Percentiles rank a stretch among this genome's conserved stretches.
Conservation (phyloP, 2,329 filamentous ascomycete species). For the Sporothrix globosa region DNA sequence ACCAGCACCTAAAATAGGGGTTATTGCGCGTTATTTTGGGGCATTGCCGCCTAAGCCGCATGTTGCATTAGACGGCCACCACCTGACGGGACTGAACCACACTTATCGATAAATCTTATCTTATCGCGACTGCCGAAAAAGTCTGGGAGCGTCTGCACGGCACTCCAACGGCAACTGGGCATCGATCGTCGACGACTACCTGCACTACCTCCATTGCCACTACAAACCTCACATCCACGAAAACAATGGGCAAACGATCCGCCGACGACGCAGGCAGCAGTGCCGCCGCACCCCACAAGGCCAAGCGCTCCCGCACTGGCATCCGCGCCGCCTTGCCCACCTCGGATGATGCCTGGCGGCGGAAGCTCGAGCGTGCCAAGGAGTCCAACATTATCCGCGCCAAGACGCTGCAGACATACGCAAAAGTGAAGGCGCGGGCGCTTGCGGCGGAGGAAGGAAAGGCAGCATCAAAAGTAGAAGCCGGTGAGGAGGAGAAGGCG, state of each 20-base stretch:
- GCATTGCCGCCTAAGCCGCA: conserved; percentile 13
- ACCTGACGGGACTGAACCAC: background rate
- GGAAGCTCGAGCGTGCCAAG: conserved; percentile 66
- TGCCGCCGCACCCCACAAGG: conserved; percentile 14
- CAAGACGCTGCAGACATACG: conserved; percentile 90
- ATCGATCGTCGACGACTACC: too few species aligned
- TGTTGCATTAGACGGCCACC: background rate
- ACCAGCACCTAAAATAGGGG: background rate
- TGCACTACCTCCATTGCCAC: too few species aligned
- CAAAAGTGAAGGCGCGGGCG: conserved; percentile 74
- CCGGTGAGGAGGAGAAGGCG: conserved; percentile 30
- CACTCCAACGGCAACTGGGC: background rate
- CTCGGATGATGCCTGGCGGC: conserved; percentile 36
- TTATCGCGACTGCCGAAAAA: conserved; percentile 8
- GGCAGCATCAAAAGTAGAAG: conserved; percentile 5
- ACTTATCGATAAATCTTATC: background rate
- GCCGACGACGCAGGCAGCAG: conserved; percentile 18
- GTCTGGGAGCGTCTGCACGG: background rate
- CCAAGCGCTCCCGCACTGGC: conserved; percentile 33
- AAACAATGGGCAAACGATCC: conserved; percentile 25
- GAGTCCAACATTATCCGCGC: conserved; percentile 85
- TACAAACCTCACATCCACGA: background rate
- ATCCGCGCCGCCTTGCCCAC: conserved; percentile 33
- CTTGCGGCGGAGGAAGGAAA: conserved; percentile 28
- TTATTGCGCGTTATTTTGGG: background rate